Conservation (phyloP, 2,329 filamentous ascomycete species). For the Colletotrichum godetiae region DNA sequence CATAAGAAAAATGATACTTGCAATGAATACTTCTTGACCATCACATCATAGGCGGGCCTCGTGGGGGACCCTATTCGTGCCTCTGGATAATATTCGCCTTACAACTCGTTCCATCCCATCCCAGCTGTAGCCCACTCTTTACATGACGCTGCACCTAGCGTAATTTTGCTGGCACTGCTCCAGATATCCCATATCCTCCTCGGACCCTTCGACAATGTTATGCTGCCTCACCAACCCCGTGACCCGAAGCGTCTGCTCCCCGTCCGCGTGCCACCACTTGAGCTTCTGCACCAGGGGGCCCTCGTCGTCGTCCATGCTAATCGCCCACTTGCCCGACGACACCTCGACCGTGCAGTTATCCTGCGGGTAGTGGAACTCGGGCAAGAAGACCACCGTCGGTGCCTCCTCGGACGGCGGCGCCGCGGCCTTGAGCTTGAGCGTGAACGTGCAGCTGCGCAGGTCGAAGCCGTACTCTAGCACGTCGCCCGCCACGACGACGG, state of each 20-base stretch:
- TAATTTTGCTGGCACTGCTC: conserved; percentile 71
- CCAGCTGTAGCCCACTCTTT: conserved; percentile 33
- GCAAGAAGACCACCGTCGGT: conserved; percentile 87
- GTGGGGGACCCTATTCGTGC: not conserved
- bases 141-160: conserved; percentile 66
- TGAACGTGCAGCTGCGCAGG: conserved; percentile 81
- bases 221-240: conserved; percentile 77
- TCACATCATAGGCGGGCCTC: not conserved
- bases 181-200: conserved; percentile 83
- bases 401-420: conserved; percentile 64
- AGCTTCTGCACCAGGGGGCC: conserved; percentile 79
- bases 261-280: conserved; percentile 92
- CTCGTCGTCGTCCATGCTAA: conserved; percentile 78
- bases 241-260: conserved; percentile 83
- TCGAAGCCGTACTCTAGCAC: conserved; percentile 83
- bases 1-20: not conserved
- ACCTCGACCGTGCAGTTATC: conserved; percentile 78
- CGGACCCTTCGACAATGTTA: conserved; percentile 66
- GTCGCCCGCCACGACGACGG: conserved; percentile 79
- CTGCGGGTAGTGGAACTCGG: conserved; percentile 91
- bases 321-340: conserved; percentile 90
- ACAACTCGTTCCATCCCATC: not conserved
- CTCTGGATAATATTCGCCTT: not conserved
- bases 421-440: conserved; percentile 73
- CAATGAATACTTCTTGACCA: not conserved